A percentile compares a stretch with the other conserved stretches of the same genome.
Evolutionary conservation across 257 asterid species (phyloP).

Genomic region (Ilex aquifolium): DNA sequence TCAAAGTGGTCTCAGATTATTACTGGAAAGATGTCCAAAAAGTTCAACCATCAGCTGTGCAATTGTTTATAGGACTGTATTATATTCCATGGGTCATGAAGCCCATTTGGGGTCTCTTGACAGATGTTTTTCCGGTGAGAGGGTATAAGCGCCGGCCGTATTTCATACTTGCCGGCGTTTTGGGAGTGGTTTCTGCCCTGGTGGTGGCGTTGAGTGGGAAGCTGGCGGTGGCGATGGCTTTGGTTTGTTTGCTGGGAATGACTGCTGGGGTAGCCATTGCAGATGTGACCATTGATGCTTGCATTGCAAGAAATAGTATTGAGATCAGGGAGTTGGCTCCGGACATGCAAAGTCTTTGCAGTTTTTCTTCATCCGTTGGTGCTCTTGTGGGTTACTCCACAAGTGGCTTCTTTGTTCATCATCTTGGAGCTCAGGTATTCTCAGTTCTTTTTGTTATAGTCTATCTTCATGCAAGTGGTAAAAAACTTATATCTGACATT

Average conservation of each 20-base stretch:
- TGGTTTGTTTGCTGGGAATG: slow-evolving; percentile 37
- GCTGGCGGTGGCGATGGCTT: slow-evolving; percentile 30
- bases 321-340: slow-evolving; percentile 50
- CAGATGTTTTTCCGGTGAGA: slow-evolving; percentile 51
- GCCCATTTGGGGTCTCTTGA: slow-evolving; percentile 57
- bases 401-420: slow-evolving; percentile 64
- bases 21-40: slow-evolving; percentile 75
- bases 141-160: slow-evolving; percentile 57
- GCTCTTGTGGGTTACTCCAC: slow-evolving; percentile 63
- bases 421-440: slow-evolving; percentile 57
- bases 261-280: slow-evolving; percentile 55
- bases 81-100: slow-evolving; percentile 73
- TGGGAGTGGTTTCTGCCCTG: slow-evolving; percentile 14
- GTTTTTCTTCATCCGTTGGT: slow-evolving; percentile 47
- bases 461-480: too few relatives aligned
- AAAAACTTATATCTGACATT: too few relatives aligned
- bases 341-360: slow-evolving; percentile 64
- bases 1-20: slow-evolving; percentile 59
- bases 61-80: slow-evolving; percentile 44
- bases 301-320: slow-evolving; percentile 54
- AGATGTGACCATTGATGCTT: slow-evolving; percentile 66
- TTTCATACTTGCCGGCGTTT: slow-evolving; percentile 40
- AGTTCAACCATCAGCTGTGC: slow-evolving; percentile 58
- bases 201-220: slow-evolving; percentile 18
- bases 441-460: neutral